Evolutionary conservation across 2,329 filamentous ascomycete species (phyloP).

Genomic region (Hymenoscyphus scutula): DNA sequence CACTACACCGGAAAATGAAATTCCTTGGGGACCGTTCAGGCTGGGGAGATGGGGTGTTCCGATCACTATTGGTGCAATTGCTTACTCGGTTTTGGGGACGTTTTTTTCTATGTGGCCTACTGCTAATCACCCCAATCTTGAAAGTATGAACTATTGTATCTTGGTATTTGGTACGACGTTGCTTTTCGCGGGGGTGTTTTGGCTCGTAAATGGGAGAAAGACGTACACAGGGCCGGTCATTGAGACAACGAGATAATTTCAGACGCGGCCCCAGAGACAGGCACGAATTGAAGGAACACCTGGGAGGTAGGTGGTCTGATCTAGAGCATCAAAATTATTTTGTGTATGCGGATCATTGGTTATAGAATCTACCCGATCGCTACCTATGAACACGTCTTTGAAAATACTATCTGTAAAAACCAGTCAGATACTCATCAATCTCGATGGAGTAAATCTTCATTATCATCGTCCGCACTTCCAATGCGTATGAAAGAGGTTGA

Average conservation of each 20-base stretch:
- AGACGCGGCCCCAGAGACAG: too few species aligned
- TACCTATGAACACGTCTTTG: too few species aligned
- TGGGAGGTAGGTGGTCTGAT: too few species aligned
- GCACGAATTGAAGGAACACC: too few species aligned
- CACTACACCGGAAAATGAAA: conserved; percentile 9
- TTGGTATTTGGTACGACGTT: conserved; percentile 11
- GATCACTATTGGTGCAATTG: conserved; percentile 11
- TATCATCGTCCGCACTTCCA: background rate
- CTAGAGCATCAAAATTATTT: too few species aligned
- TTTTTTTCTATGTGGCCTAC: conserved; percentile 18
- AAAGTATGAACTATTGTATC: conserved; percentile 13
- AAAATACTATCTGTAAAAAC: too few species aligned
- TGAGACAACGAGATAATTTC: background rate
- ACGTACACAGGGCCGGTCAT: conserved; percentile 15
- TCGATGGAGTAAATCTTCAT: background rate
- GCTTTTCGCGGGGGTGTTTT: conserved; percentile 9
- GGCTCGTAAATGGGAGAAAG: conserved; percentile 11
- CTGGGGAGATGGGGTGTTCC: conserved; percentile 9
- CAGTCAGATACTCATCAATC: background rate
- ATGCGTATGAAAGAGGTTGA: background rate
- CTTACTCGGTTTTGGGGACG: conserved; percentile 7
- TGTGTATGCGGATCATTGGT: too few species aligned
- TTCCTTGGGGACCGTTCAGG: conserved; percentile 16
- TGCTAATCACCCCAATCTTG: background rate
- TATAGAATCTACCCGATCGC: too few species aligned